Evolutionary conservation across 768 basidiomycete species (phyloP).

Genomic region (Naematelia encephala): DNA sequence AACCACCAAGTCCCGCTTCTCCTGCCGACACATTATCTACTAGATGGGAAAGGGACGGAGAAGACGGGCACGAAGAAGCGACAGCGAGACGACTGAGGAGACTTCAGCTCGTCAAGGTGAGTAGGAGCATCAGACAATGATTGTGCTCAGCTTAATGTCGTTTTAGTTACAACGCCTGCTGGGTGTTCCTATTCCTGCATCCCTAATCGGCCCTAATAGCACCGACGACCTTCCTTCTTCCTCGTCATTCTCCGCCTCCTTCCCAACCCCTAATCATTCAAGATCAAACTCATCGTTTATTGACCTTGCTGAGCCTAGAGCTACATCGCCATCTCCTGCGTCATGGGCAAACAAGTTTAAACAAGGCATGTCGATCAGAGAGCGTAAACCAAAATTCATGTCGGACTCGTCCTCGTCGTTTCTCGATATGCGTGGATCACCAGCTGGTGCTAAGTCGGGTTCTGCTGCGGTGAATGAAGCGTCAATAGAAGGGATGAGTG

Average conservation of each 20-base stretch:
- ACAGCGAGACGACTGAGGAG: neutral
- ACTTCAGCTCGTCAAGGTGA: slow-evolving; percentile 31
- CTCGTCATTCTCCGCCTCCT: neutral
- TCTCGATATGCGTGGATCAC: neutral
- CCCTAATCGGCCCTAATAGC: slow-evolving; percentile 4
- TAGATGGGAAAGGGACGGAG: slow-evolving; percentile 3
- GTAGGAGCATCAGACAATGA: neutral
- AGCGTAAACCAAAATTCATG: neutral
- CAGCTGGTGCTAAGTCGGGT: neutral
- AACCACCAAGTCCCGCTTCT: neutral
- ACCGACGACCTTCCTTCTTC: slow-evolving; percentile 4
- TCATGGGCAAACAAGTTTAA: slow-evolving; percentile 4
- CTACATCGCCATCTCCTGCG: slow-evolving; percentile 6
- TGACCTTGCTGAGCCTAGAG: neutral
- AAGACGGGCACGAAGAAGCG: slow-evolving; percentile 8
- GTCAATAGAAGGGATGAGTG: slow-evolving; percentile 5
- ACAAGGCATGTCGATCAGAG: neutral
- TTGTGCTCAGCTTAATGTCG: no score
- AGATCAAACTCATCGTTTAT: neutral
- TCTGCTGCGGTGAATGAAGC: slow-evolving; percentile 3
- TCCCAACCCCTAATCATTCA: no score
- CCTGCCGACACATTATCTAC: neutral
- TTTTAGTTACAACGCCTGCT: slow-evolving; percentile 27
- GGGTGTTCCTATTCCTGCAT: slow-evolving; percentile 22
- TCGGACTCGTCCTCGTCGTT: neutral